Conservation (phyloP, 208 protist genomes). For the Trypanosoma boissoni region DNA sequence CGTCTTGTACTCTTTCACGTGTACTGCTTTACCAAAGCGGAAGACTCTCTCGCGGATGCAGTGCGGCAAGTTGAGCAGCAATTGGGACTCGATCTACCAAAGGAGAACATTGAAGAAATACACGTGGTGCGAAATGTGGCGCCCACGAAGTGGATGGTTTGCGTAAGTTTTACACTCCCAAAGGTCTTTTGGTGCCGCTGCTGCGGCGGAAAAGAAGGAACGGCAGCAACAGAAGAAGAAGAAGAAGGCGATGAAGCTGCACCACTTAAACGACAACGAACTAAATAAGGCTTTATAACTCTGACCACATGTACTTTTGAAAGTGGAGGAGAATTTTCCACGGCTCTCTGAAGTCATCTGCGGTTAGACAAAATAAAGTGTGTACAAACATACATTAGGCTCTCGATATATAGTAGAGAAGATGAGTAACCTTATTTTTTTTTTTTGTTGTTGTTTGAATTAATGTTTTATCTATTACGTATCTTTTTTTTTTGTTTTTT, state of each 20-base stretch:
- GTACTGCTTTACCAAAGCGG: slow-evolving; percentile 79
- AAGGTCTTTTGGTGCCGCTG: slow-evolving; percentile 50
- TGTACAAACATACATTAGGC: no score
- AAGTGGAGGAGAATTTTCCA: no score
- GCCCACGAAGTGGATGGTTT: slow-evolving; percentile 94
- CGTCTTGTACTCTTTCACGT: slow-evolving; percentile 65
- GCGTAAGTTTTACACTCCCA: slow-evolving; percentile 91
- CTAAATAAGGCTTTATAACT: background rate
- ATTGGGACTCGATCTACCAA: slow-evolving; percentile 37
- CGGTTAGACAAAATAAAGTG: no score
- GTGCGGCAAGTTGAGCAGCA: slow-evolving; percentile 69
- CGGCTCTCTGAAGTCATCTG: no score
- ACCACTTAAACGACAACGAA: slow-evolving; percentile 10
- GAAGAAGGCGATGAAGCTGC: background rate
- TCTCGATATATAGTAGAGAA: no score
- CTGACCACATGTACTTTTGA: no score
- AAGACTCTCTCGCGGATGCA: slow-evolving; percentile 56
- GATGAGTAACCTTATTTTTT: no score
- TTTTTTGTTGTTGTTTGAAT: no score
- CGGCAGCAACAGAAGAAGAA: no score
- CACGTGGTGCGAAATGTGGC: slow-evolving; percentile 93
- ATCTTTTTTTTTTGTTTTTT: background rate
- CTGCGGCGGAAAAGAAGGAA: background rate
- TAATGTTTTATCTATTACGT: background rate
- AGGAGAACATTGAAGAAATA: slow-evolving; percentile 50